Evolutionary conservation across 352 stramenopile genomes (phyloP), one percentile per base, ranked within the genome.

Genomic region (Phytophthora melonis): DNA sequence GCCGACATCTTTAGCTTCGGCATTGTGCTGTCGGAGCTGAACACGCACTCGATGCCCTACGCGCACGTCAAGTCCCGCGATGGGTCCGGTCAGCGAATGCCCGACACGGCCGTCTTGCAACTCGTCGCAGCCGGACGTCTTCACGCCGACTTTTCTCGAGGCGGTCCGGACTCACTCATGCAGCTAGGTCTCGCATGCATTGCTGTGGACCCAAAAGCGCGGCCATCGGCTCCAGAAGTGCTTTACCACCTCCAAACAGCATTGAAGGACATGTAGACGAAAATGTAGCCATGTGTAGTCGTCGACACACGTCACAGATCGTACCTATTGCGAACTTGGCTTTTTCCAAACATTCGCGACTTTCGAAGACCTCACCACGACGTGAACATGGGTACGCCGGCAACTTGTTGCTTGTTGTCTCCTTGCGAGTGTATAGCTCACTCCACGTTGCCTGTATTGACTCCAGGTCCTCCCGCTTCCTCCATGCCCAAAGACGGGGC

Each of bases 1-100:
- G 67, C 56, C 4, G 72, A 75, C 57, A 32, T 79, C 4, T 79
- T 70, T 32, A 74, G 65, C n/a, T 78, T 78, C n/a, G 70, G 65
- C 1, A 60, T 77, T 7, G 49, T 77, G 25, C 43, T 79, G 16
- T 80, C 63, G 2, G 71, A 82, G 25, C 50, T 82, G 7, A 70
- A 75, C 52, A 73, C 75, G 16, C 72, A 80, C 52, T n/a, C 41
- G 5, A 57, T 75, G 23, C 72, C 76, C 23, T 83, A 77, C 41
- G 18, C 62, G 4, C 39, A 78, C 54, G 67, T 53, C 11, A 73
- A 65, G 19, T 36, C 18, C 10, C 30, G 54, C 4, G 34, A 53
- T 32, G 53, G 47, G n/a, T 36, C 34, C 16, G 41, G 27, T 30
- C 45, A 34, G 11, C 61, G 63, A 45, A 47, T 66, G 57, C 55